Base-by-base conservation (phyloP, 306 rosid genomes). In the Oemleria cerasiformis region DNA sequence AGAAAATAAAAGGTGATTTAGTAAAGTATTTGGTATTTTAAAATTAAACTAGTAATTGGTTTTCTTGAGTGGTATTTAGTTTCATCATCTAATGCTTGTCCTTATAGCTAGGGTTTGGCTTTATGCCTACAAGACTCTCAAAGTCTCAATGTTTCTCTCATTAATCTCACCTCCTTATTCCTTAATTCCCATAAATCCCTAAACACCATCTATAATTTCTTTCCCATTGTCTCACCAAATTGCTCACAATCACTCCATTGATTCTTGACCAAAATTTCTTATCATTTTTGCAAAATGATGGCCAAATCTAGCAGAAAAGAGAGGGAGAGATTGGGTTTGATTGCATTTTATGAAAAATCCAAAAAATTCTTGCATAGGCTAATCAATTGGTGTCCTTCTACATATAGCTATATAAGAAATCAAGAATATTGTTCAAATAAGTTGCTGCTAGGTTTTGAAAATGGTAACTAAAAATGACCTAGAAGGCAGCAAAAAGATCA, bases 191-290 rank as follows among this genome's bases (percentile, higher is more conserved):
- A 30, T 10, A 1, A 38, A 53, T 53, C 34, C 48, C 61, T 59
- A 55, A 78, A 51, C 71, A 73, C 38, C 58, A 67, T 60, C 49
- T 23, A 42, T 63, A 51, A 80, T 43, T 59, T 70, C 21, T 64
- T 67, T 71, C 61, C 74, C 71, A 65, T 71, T 71, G 73, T 20
- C 71, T 81, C 39, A n/a, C 72, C 74, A 75, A 68, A n/a, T 67
- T 71, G 63, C 69, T 74, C 67, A 63, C 36, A 3, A 30, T 2
- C 36, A 30, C 84, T 81, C 78, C 63, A 79, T 68, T 75, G 71
- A 68, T 63, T 15, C 54, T 82, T 77, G 82, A 84, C 85, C 75
- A 13, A 0, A 75, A 73, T 50, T 77, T 82, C 68, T 80, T 67
- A 72, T 82, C 84, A 58, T 51, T 70, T 49, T 68, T 47, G 53